Evolutionary conservation across 2,329 filamentous ascomycete genomes (phyloP), one percentile per base, ranked within the genome.

Genomic region (Huntiella savannae): DNA sequence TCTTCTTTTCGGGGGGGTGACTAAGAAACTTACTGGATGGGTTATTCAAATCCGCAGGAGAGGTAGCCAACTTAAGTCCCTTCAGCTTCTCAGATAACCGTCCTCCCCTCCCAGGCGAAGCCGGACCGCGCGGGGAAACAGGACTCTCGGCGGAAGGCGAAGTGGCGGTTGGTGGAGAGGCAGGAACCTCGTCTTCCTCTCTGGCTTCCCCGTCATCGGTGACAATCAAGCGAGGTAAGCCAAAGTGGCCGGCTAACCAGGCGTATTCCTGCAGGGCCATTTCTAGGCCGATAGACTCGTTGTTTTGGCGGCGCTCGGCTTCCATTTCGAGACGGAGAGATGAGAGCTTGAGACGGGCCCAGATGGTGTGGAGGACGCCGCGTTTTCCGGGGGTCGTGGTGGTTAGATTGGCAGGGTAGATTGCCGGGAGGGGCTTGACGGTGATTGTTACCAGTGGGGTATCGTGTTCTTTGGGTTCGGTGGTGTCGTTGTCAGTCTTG

Each of bases 241-340:
- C 80, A 59, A 93, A 94, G 54, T 86, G 83, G 40, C 77, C 68
- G 55, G 84, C 73, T 45, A 94, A 86, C 85, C 85, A 93, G 54
- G 82, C 72, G 57, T 78, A 82, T 60, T 94, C 86, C 49, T 84
- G 75, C 41, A 83, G 59, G 0, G 80, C 84, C 79, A 93, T 93
- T 57, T 84, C 76, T 47, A 92, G 63, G 1, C 82, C 86, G 13
- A 94, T 74, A 15, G 86, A 82, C 62, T 94, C 86, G 10, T 72
- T 70, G 57, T 92, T 93, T 52, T 69, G 66, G 54, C 70, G 71
- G 57, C 79, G 71, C 63, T 93, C 86, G 5, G 66, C 65, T 7
- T 72, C 74, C 54, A 93, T 88, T 64, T 94, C 86, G 49, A 69
- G 69, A 44, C 85, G 75, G 41, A 94, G 65, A 51, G 82, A 77